Evolutionary conservation across 805 yeast species (phyloP), one percentile per base, ranked within the genome.

Genomic region (Kurtzmaniella cleridarum): DNA sequence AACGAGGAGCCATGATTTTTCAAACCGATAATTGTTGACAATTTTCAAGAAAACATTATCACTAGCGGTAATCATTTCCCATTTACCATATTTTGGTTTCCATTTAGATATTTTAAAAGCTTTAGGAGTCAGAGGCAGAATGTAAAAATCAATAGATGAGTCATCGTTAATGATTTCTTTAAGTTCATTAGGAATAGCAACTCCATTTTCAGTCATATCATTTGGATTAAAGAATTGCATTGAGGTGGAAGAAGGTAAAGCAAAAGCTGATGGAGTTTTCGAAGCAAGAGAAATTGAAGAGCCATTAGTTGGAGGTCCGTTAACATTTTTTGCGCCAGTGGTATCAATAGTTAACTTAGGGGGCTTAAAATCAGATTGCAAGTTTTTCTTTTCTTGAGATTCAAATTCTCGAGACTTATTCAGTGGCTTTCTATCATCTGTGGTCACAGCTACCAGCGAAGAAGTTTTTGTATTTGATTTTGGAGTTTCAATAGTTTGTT

Each of bases 181-280:
- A 44, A 68, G 54, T 1, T 54, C 51, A 20, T 55, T 57, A 1
- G 73, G 69, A 32, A 68, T 62, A n/a, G n/a, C 16, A 36, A 66
- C 48, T 1, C 38, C 46, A 11, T 47, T 51, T 27, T 55, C 60
- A 11, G 40, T 38, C 4, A 35, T 20, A 1, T 27, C 35, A 2
- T 28, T 28, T 13, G 37, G 18, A 3, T 44, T 30, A 11, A 67
- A 67, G 45, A 64, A 68, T 36, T 63, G 54, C 23, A 55, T 58
- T 0, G 72, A 65, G 0, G 71, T 63, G 1, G 72, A 66, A 3
- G 69, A 60, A 1, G 74, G 74, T 45, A 67, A 55, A n/a, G 72
- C 73, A 53, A 68, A 68, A 7, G 74, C 66, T 36, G 62, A 55
- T 6, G 69, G 68, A 16, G 58, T 40, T 10, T 49, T 45, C 14